A percentile compares a stretch with the other conserved stretches of the same genome.
Evolutionary conservation across 257 asterid species (phyloP).

Genomic region (Schizonepeta tenuifolia): DNA sequence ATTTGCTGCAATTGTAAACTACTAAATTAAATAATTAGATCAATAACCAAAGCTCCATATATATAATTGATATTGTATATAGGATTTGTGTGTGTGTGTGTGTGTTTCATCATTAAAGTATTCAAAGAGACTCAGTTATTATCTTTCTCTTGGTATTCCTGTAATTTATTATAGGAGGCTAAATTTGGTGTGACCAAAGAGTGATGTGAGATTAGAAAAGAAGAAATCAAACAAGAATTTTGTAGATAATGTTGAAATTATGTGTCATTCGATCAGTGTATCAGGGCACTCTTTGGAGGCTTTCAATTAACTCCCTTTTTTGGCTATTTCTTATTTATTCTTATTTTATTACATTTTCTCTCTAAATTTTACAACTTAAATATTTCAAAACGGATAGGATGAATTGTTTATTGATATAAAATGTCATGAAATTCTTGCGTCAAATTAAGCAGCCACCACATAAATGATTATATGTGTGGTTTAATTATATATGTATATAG

Average conservation of each 20-base stretch:
- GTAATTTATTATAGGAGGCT: neutral
- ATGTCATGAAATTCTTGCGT: neutral
- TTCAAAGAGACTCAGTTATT: neutral
- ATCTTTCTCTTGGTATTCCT: neutral
- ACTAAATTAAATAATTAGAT: too few relatives aligned
- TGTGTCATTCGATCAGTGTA: neutral
- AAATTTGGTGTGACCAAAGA: neutral
- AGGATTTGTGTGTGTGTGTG: neutral
- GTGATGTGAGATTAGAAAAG: constrained; percentile 1
- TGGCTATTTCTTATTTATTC: neutral
- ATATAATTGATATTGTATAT: too few relatives aligned
- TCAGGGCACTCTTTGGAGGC: neutral
- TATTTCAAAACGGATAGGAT: neutral
- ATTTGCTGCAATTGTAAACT: too few relatives aligned
- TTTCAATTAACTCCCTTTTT: neutral
- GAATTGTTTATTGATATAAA: neutral
- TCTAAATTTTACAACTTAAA: neutral
- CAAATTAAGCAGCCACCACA: neutral
- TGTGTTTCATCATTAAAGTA: neutral
- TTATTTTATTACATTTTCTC: neutral
- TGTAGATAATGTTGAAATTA: neutral
- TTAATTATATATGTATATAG: neutral
- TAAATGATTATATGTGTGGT: neutral
- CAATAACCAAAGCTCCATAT: too few relatives aligned
- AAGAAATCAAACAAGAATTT: constrained; percentile 8